A percentile compares a stretch with the other conserved stretches of the same genome.
Conservation (phyloP, 331 rosid species). For the Malus hybrid region DNA sequence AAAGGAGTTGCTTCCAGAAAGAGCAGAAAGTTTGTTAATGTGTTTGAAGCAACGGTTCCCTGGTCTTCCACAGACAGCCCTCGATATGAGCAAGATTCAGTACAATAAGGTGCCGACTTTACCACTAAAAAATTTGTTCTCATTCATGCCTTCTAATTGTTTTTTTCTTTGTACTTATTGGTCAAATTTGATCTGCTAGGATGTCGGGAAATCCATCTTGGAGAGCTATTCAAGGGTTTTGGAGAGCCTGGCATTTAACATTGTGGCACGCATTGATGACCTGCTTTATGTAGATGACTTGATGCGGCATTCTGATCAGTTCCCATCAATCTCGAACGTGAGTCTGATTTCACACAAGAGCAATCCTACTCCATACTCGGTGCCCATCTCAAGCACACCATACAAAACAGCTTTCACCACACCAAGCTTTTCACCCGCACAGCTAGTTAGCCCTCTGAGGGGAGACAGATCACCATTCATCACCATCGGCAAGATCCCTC, state of each 20-base stretch:
- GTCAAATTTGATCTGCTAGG: constrained; percentile 40
- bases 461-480: constrained; percentile 50
- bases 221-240: constrained; percentile 92
- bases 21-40: constrained; percentile 78
- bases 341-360: constrained; percentile 60
- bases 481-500: constrained; percentile 33
- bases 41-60: constrained; percentile 88
- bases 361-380: constrained; percentile 38
- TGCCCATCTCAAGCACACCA: constrained; percentile 63
- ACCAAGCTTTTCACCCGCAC: constrained; percentile 68
- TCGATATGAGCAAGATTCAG: constrained; percentile 93
- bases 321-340: constrained; percentile 49
- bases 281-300: constrained; percentile 79
- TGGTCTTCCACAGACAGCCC: constrained; percentile 81
- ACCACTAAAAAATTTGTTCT: background rate
- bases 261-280: constrained; percentile 84
- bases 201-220: constrained; percentile 83
- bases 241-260: constrained; percentile 85
- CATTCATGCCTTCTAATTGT: background rate
- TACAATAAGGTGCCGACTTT: constrained; percentile 62
- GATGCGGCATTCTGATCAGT: constrained; percentile 56
- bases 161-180: background rate
- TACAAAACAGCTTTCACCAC: constrained; percentile 63
- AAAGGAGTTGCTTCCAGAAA: constrained; percentile 76
- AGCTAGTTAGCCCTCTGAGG: constrained; percentile 33